phyloP scores from a whole-genome alignment of 116 monocot species.

The Zostera marina region DNA sequence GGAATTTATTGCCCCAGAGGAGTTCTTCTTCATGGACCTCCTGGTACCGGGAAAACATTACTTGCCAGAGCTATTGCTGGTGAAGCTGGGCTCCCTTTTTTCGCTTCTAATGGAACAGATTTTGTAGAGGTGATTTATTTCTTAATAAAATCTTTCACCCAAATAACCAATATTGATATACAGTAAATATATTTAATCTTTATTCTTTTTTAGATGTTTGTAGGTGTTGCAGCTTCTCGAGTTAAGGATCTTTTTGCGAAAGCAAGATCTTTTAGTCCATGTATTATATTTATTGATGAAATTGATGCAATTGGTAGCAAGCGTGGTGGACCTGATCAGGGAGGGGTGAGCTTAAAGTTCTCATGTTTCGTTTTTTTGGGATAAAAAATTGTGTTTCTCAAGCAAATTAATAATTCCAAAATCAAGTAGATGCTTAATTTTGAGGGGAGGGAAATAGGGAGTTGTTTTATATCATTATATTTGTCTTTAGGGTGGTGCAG shows the following conservation, averaged over 20 bases:
- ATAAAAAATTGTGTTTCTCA: not conserved
- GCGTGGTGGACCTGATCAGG: slow-evolving; percentile 82
- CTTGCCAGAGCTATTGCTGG: slow-evolving; percentile 87
- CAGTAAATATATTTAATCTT: not conserved
- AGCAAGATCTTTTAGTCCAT: slow-evolving; percentile 77
- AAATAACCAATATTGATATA: too few species aligned
- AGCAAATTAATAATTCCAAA: too few species aligned
- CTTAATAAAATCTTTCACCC: too few species aligned
- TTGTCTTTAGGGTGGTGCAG: slow-evolving; percentile 62
- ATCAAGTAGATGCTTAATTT: too few species aligned
- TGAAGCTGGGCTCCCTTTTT: slow-evolving; percentile 88
- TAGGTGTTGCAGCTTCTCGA: slow-evolving; percentile 83
- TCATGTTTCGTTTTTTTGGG: not conserved
- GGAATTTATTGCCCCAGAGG: slow-evolving; percentile 94
- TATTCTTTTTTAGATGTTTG: slow-evolving; percentile 63
- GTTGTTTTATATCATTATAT: not conserved
- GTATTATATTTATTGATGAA: slow-evolving; percentile 93
- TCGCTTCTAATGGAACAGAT: slow-evolving; percentile 90
- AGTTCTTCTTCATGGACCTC: slow-evolving; percentile 84
- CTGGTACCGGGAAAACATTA: slow-evolving; percentile 79
- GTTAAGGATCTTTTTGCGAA: slow-evolving; percentile 81
- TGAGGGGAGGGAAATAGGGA: not conserved
- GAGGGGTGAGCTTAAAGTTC: slow-evolving; percentile 49
- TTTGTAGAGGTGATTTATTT: slow-evolving; percentile 56
- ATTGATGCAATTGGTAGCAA: slow-evolving; percentile 96